These are phyloP conservation scores for Parastagonospora avenae DNA, from an alignment of 2,329 filamentous ascomycete genomes.

Conservation along the genomic window DNA sequence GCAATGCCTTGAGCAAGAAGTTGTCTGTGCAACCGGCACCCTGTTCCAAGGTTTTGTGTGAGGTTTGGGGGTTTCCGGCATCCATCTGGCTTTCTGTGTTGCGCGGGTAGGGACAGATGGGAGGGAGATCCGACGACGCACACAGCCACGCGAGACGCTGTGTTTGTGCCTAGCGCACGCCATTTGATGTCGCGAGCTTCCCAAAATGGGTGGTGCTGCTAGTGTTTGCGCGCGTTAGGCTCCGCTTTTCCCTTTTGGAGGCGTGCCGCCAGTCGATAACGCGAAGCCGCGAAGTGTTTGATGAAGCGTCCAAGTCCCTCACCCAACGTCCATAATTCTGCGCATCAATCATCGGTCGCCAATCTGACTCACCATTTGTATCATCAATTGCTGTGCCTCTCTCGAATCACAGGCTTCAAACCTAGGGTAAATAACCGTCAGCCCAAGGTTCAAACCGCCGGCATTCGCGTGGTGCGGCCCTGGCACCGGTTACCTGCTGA, in stretches of 20 bases:
- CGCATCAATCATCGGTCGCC: no score
- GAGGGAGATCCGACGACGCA: slow-evolving; percentile 1
- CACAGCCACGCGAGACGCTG: slow-evolving; percentile 17
- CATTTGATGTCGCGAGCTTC: slow-evolving; percentile 12
- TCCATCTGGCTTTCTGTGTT: no score
- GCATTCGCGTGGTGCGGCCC: background rate
- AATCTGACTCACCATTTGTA: no score
- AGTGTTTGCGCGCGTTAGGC: slow-evolving; percentile 10
- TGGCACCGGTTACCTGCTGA: slow-evolving; percentile 3
- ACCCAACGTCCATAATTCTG: background rate
- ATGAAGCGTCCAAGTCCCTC: background rate
- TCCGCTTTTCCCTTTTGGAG: slow-evolving; percentile 22
- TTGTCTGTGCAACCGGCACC: background rate
- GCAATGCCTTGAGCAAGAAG: background rate
- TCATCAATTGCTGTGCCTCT: no score
- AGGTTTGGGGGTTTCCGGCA: no score
- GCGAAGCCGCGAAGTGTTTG: background rate
- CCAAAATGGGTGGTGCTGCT: slow-evolving; percentile 16
- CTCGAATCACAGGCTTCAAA: no score
- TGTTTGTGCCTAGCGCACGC: slow-evolving; percentile 11
- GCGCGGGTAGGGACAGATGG: background rate
- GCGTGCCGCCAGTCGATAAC: slow-evolving; percentile 9
- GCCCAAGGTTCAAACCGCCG: background rate
- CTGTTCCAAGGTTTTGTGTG: no score
- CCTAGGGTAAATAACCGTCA: background rate